Conservation (phyloP, 2,329 filamentous ascomycete species). For the Botrytis medusae region DNA sequence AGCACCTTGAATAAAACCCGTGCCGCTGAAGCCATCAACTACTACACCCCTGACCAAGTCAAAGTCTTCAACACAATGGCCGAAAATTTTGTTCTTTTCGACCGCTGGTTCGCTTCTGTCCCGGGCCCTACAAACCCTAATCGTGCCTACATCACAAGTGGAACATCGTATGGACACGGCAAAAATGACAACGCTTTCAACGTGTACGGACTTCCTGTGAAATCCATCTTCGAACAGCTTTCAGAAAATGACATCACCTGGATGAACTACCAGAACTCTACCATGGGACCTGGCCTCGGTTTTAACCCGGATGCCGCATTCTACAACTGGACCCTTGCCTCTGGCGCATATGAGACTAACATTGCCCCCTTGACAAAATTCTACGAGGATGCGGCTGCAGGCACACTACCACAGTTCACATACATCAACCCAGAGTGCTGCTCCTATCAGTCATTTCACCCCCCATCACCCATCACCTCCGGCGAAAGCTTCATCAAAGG, state of each 20-base stretch:
- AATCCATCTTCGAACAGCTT: conserved; percentile 45
- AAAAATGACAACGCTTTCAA: conserved; percentile 41
- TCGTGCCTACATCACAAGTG: conserved; percentile 41
- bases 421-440: conserved; percentile 55
- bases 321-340: conserved; percentile 45
- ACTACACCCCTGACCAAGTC: conserved; percentile 45
- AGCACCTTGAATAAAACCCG: conserved; percentile 41
- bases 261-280: conserved; percentile 50
- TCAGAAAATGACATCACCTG: conserved; percentile 45
- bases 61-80: conserved; percentile 45
- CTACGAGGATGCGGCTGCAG: conserved; percentile 46
- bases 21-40: conserved; percentile 46
- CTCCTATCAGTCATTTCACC: conserved; percentile 49
- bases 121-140: conserved; percentile 44
- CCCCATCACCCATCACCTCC: conserved; percentile 45
- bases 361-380: conserved; percentile 45
- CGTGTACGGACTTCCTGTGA: conserved; percentile 41
- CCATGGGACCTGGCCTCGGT: conserved; percentile 37
- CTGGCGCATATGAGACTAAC: conserved; percentile 40
- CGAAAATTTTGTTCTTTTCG: conserved; percentile 47
- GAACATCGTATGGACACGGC: conserved; percentile 44
- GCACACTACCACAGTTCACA: conserved; percentile 47
- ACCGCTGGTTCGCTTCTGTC: conserved; percentile 46
- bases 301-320: conserved; percentile 47
- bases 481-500: conserved; percentile 48